Evolutionary conservation across 257 asterid genomes (phyloP).

Genomic region (Forsythia viridissima): DNA sequence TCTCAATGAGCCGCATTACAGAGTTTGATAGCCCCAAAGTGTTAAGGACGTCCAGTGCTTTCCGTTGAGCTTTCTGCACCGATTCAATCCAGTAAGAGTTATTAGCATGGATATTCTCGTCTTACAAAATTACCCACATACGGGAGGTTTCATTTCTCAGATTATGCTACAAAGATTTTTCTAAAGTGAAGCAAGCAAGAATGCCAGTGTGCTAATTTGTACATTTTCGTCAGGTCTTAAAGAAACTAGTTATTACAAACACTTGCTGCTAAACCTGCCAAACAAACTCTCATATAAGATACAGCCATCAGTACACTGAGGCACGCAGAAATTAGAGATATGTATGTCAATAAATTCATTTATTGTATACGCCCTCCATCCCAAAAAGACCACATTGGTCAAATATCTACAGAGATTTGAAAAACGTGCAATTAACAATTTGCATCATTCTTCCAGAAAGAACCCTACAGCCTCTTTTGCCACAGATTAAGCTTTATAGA

Average conservation of each 20-base stretch:
- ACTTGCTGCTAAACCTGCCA: not conserved
- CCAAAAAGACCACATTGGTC: not conserved
- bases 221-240: not conserved
- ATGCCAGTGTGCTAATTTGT: not conserved
- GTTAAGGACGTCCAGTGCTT: slow-evolving; percentile 92
- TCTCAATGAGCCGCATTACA: slow-evolving; percentile 79
- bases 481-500: not conserved
- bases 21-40: slow-evolving; percentile 90
- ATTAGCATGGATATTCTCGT: not conserved
- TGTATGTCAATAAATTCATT: not conserved
- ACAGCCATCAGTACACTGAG: not conserved
- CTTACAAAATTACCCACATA: not conserved
- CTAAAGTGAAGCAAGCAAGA: not conserved
- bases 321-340: not conserved
- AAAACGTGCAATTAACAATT: no score
- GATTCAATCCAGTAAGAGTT: not conserved
- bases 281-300: no score
- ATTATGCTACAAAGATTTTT: not conserved
- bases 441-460: not conserved
- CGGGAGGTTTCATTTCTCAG: not conserved
- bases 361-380: not conserved
- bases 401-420: not conserved
- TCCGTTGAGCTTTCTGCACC: slow-evolving; percentile 90
- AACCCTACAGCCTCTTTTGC: not conserved
- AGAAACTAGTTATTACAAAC: not conserved